Evolutionary conservation across 805 yeast species (phyloP), one percentile per base, ranked within the genome.

Genomic region (Starmerella cellae): DNA sequence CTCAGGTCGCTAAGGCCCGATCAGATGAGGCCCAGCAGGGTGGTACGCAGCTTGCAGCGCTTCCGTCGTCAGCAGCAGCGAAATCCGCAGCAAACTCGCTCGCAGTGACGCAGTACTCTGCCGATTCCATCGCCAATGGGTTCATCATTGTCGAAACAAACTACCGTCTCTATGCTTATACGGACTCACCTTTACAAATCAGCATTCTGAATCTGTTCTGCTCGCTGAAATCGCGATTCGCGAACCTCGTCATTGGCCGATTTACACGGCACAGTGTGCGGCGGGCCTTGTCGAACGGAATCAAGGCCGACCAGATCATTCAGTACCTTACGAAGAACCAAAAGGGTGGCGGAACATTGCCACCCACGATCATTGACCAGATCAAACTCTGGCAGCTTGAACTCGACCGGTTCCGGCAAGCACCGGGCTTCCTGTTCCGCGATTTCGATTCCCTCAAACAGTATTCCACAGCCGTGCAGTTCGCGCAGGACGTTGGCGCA

Each of bases 311-410:
- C 30, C 98, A 91, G 59, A 82, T 91, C 52, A 80, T 91, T 47
- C 75, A 83, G 49, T 91, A 88, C 58, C 62, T 91, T 35, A 85
- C 83, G 49, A 73, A 85, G 0, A 95, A 91, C 65, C 95, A 96
- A 0, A 65, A 75, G 42, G 69, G 79, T 23, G 75, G 50, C 58
- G 71, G 48, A 54, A 76, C 45, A 77, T 78, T 91, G 11, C 97
- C 97, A 3, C 95, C 97, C 0, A 91, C 95, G 0, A 94, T 91
- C n/a, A 82, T 83, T 1, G 99, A 91, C 61, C 99, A 91, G 60
- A 82, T 91, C 53, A 79, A 77, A 57, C 68, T 91, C 41, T 91
- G 99, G 99, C 97, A 91, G 64, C 67, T 91, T 46, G 99, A 91
- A 59, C 63, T 87, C 64, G 97, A 91, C 60, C 73, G 99, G 62